Percentiles rank a stretch among this genome's conserved stretches.
Conservation (phyloP, 148 eudicot genomes). For the Rhododendron ovatum region DNA sequence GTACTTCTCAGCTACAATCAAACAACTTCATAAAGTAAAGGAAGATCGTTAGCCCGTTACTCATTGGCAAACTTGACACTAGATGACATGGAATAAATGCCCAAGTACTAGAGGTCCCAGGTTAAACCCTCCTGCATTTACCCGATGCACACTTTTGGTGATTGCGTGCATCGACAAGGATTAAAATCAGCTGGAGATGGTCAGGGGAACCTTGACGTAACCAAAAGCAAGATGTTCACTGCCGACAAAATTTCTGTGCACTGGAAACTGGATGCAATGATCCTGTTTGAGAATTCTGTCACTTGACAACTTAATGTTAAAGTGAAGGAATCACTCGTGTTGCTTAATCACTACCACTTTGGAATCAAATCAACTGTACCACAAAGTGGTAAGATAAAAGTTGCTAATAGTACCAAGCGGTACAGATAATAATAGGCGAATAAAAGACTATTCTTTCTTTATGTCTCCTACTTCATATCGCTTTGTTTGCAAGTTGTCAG, state of each 20-base stretch:
- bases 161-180: background rate
- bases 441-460: background rate
- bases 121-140: background rate
- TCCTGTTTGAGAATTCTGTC: conserved; percentile 4
- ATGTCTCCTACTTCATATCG: background rate
- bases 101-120: background rate
- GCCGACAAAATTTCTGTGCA: background rate
- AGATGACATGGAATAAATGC: conserved; percentile 1
- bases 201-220: conserved; percentile 2
- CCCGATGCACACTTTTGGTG: background rate
- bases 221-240: background rate
- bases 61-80: background rate
- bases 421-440: background rate
- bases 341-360: conserved; percentile 7
- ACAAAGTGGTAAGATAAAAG: background rate
- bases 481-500: background rate
- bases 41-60: background rate
- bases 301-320: background rate
- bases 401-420: background rate
- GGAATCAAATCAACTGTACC: background rate
- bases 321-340: background rate
- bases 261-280: background rate
- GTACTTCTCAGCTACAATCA: background rate
- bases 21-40: background rate
- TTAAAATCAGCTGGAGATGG: background rate